Base-by-base conservation (phyloP, 2,329 filamentous ascomycete genomes). In the Pleoardoris graminearum region DNA sequence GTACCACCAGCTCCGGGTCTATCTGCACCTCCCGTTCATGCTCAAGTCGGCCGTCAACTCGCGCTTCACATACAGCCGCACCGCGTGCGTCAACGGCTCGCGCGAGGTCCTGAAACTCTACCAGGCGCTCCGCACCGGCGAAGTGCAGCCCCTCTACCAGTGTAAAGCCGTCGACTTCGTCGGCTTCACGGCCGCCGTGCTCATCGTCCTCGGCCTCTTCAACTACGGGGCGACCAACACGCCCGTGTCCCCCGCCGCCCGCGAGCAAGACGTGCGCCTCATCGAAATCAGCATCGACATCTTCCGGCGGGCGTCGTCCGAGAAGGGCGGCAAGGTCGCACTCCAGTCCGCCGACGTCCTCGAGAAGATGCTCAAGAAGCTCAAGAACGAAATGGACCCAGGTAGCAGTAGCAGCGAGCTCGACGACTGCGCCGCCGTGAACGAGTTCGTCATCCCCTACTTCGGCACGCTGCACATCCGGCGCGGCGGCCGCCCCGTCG, bases 141-240 rank as follows among this genome's bases (percentile, higher is more conserved):
- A 50, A 47, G 63, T 58, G 1, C 67, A 70, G 49, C 72, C 73
- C 10, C 59, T 77, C 0, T 78, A 77, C 60, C 75, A 79, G 51
- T 79, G 77, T 67, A 77, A 77, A 51, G 75, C 75, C 7, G 65
- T 76, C 16, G 77, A 79, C 57, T 79, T 79, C 52, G 71, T 77
- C 33, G 77, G 72, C 32, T 79, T 79, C 62, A 79, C 75, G 1
- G 70, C 74, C 5, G 73, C 76, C 3, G 69, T 77, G 1, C 65
- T 79, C 19, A 62, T 79, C 27, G 64, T 76, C 8, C 67, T 79
- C n/a, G 74, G 75, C 2, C 65, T 76, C 6, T 65, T 76, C 55
- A 73, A 72, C 46, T 74, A 72, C 38, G 67, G 69, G 38, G 48
- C 55, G 5, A 50, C 37, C 4, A 32, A 16, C 10, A 53, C 52